A percentile compares a stretch with the other conserved stretches of the same genome.
These are phyloP conservation scores for Pisolithus sp. DNA, from an alignment of 768 basidiomycete genomes.

Conservation along the genomic window DNA sequence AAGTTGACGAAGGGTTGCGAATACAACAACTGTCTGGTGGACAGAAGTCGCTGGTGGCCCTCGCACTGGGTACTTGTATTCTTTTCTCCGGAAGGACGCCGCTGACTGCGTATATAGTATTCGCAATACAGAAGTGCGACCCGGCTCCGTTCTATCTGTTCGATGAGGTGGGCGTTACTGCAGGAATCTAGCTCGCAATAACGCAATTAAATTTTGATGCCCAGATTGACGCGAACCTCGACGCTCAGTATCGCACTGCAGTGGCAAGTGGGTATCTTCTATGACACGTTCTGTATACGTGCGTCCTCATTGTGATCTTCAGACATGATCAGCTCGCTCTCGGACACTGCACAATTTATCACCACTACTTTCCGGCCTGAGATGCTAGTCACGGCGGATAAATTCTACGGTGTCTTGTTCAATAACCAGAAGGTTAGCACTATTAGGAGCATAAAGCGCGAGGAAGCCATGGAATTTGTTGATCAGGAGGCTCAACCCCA, in stretches of 20 bases:
- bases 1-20: conserved; percentile 91
- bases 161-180: conserved; percentile 63
- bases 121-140: conserved; percentile 98
- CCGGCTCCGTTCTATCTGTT: conserved; percentile 99
- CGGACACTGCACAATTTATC: conserved; percentile 89
- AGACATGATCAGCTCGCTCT: conserved; percentile 86
- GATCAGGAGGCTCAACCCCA: conserved; percentile 65
- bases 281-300: not conserved
- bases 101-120: conserved; percentile 49
- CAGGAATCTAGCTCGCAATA: not conserved
- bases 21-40: conserved; percentile 97
- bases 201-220: not conserved
- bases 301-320: not conserved
- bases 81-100: not conserved
- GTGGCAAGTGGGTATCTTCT: conserved; percentile 69
- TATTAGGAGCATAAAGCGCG: conserved; percentile 78
- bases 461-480: conserved; percentile 92
- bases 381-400: conserved; percentile 92
- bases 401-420: conserved; percentile 96
- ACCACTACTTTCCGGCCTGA: conserved; percentile 98
- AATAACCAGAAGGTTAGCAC: conserved; percentile 94
- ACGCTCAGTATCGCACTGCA: conserved; percentile 95
- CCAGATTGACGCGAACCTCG: conserved; percentile 94
- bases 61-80: conserved; percentile 67
- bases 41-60: conserved; percentile 93